Evolutionary conservation across 164 flowering plant species (phyloP), one percentile per base, ranked within the genome.

Genomic region (Sedum album): DNA sequence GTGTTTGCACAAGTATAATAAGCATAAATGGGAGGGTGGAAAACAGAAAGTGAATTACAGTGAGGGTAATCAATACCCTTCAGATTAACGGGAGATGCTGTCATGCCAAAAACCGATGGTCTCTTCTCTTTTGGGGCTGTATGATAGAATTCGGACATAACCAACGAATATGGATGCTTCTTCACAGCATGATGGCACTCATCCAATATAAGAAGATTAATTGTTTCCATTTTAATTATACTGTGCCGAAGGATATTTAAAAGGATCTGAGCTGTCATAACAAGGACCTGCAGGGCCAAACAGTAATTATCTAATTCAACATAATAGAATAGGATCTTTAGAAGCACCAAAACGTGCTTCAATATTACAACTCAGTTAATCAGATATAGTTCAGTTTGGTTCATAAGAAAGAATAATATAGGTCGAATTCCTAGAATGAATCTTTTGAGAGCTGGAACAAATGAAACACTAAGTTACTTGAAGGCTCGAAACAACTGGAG

Each of bases 161-260:
- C 96, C 66, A 91, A 73, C 25, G 99, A 94, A 79, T 91, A 94
- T 31, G 99, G 99, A 79, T 94, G 99, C 72, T 94, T 94, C 86
- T 94, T 94, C 72, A 94, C 97, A 72, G 99, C 99, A 84, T 94
- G 99, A 78, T 94, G 97, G 70, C 99, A 94, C 76, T 94, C 99
- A 69, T 94, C 99, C 76, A 91, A 71, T 75, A 94, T 87, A 68
- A 94, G 86, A n/a, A 94, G 96, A 84, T 87, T 77, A 30, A 94
- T 94, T 21, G 83, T 75, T 74, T 91, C 99, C 97, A 94, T 94
- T 77, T 84, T 91, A 63, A 91, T 88, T 73, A 94, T 94, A 77
- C 99, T 94, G 74, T 94, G 99, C 78, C 99, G 79, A 68, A 94
- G 83, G 77, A 94, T 94, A 81, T 94, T 94, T 79, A 94, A 76